phyloP scores from a whole-genome alignment of 148 eudicot species.

The Euryodendron excelsum region DNA sequence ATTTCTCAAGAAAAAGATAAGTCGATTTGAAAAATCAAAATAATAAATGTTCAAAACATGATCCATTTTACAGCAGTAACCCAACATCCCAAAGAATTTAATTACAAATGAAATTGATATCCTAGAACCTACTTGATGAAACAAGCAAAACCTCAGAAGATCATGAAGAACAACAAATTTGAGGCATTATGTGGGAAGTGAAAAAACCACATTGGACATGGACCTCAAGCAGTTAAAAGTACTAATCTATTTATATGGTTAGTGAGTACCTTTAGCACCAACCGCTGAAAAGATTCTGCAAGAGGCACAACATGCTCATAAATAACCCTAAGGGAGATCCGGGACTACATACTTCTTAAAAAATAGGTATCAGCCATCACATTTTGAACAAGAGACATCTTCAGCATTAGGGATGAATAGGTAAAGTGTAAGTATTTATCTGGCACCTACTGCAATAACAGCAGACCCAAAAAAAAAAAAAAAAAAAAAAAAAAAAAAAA shows the following conservation, averaged over 20 bases:
- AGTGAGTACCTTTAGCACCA: slow-evolving; percentile 57
- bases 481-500: too few species aligned
- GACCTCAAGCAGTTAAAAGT: neutral
- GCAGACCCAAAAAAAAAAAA: slow-evolving; percentile 93
- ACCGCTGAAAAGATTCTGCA: slow-evolving; percentile 57
- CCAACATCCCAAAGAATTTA: neutral
- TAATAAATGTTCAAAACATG: neutral
- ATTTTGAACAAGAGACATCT: slow-evolving; percentile 63
- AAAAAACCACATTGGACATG: neutral
- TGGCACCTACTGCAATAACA: slow-evolving; percentile 77
- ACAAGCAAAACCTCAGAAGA: neutral
- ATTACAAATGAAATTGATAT: neutral
- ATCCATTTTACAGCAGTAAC: neutral
- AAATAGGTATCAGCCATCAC: slow-evolving; percentile 74
- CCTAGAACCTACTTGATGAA: neutral
- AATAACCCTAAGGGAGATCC: slow-evolving; percentile 73
- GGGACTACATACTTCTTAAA: slow-evolving; percentile 49
- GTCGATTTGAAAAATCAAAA: neutral
- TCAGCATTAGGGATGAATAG: slow-evolving; percentile 52
- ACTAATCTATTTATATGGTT: too few species aligned
- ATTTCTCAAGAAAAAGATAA: neutral
- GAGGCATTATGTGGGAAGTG: neutral
- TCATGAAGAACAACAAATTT: neutral
- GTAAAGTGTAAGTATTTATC: slow-evolving; percentile 55
- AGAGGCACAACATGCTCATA: slow-evolving; percentile 72